A percentile compares a stretch with the other conserved stretches of the same genome.
phyloP scores from a whole-genome alignment of 495 filamentous ascomycete species.

The Penicillium alfredii region DNA sequence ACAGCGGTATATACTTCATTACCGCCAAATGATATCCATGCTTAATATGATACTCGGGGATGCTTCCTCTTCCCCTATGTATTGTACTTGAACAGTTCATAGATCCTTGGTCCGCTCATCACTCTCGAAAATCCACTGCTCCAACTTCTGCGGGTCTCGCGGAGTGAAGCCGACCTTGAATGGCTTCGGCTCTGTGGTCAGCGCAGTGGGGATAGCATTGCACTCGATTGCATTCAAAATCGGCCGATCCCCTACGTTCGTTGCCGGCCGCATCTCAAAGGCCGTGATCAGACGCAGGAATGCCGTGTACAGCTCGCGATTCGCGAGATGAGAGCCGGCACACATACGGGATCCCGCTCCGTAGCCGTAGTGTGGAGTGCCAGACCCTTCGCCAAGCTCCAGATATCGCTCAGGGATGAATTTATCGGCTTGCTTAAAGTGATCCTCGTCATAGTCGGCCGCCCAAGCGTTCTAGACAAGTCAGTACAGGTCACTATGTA shows the following conservation, averaged over 20 bases:
- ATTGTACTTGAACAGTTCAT: too few relatives aligned
- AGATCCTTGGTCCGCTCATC: constrained; percentile 54
- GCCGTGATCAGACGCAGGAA: constrained; percentile 63
- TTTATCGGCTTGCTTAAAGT: constrained; percentile 53
- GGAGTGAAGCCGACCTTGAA: constrained; percentile 54
- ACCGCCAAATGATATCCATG: too few relatives aligned
- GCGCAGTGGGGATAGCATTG: constrained; percentile 55
- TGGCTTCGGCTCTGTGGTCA: constrained; percentile 66
- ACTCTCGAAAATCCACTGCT: constrained; percentile 50
- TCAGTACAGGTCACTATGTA: constrained; percentile 1
- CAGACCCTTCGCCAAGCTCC: constrained; percentile 46
- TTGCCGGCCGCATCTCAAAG: constrained; percentile 48
- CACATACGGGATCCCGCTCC: constrained; percentile 69
- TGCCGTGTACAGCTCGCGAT: constrained; percentile 62
- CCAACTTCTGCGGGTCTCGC: constrained; percentile 39
- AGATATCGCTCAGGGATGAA: constrained; percentile 65
- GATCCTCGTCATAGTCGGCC: constrained; percentile 59
- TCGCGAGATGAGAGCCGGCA: constrained; percentile 63
- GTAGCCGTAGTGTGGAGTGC: constrained; percentile 66
- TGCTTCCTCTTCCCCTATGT: too few relatives aligned
- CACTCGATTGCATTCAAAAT: constrained; percentile 57
- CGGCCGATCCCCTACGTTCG: constrained; percentile 39
- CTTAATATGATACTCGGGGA: too few relatives aligned
- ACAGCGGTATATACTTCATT: too few relatives aligned
- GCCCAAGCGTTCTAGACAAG: constrained; percentile 56